Evolutionary conservation across 176 grass and related monocot genomes (phyloP), one percentile per base, ranked within the genome.

Genomic region (Zea luxurians): DNA sequence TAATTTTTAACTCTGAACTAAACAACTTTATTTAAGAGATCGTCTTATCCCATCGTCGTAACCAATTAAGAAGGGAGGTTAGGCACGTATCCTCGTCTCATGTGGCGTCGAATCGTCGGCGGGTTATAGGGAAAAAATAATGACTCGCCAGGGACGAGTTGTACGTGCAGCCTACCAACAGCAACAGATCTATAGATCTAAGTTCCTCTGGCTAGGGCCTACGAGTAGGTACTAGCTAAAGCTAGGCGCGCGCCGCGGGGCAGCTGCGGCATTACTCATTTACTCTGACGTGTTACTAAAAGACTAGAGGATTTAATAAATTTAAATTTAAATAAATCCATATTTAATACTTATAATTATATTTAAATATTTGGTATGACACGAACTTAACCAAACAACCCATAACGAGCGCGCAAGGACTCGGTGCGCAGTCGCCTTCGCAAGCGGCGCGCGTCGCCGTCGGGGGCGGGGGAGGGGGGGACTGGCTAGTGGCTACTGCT

Each of bases 381-480:
- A 27, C 27, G 27, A 27, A 16, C 49, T 13, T 52, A 27, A 27
- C 27, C 27, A 27, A 27, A 27, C 27, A 27, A 0, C 27, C 27
- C 27, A 1, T 27, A 12, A 4, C 48, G 11, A 11, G 48, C 48
- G 45, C 64, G 8, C 18, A 18, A 18, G 10, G 10, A 12, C 2
- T 55, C 10, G 76, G 76, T 78, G 48, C 6, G 6, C 17, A 2
- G 67, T 62, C 78, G 42, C n/a, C 15, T 7, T 81, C 78, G 66
- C 48, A 9, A 65, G 13, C 78, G 36, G 65, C 78, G 21, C 3
- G 48, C 17, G 35, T 27, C 47, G 64, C 11, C 65, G 64, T 13
- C 27, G 27, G 35, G 4, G 61, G 20, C 43, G 47, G 18, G 73
- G 0, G 37, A 47, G 20, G 59, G 47, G 18, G 73, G 0, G 37